Evolutionary conservation across 257 asterid genomes (phyloP).

Genomic region (Solanum pennellii): DNA sequence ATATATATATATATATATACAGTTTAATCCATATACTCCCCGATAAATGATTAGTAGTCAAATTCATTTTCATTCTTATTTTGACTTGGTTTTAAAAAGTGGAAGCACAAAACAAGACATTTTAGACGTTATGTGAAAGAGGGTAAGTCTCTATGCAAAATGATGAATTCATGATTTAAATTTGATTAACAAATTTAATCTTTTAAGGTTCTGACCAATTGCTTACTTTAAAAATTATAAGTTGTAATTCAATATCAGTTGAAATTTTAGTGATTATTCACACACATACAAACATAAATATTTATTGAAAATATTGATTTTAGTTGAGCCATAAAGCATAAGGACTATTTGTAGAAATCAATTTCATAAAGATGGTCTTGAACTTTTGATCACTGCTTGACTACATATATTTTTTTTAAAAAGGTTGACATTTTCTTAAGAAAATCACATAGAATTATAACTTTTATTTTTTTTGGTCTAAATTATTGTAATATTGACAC

Average conservation of each 20-base stretch:
- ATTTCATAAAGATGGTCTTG: neutral
- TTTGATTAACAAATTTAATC: neutral
- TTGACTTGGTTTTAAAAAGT: neutral
- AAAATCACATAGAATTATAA: no score
- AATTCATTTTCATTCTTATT: neutral
- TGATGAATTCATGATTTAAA: neutral
- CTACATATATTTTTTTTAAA: no score
- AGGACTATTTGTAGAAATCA: neutral
- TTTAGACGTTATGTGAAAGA: neutral
- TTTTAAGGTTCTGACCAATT: neutral
- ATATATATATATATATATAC: neutral
- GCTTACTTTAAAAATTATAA: neutral
- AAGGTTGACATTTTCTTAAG: no score
- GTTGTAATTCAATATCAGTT: neutral
- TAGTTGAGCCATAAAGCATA: neutral
- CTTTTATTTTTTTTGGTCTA: neutral
- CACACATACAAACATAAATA: neutral
- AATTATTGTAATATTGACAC: neutral
- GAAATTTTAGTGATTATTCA: neutral
- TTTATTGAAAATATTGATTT: neutral
- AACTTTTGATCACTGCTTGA: neutral
- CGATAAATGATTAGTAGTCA: neutral
- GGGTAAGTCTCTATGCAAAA: neutral
- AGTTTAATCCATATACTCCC: neutral
- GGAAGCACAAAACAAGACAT: neutral